phyloP scores from a whole-genome alignment of 2,329 filamentous ascomycete species.

The Diaporthe vexans region DNA sequence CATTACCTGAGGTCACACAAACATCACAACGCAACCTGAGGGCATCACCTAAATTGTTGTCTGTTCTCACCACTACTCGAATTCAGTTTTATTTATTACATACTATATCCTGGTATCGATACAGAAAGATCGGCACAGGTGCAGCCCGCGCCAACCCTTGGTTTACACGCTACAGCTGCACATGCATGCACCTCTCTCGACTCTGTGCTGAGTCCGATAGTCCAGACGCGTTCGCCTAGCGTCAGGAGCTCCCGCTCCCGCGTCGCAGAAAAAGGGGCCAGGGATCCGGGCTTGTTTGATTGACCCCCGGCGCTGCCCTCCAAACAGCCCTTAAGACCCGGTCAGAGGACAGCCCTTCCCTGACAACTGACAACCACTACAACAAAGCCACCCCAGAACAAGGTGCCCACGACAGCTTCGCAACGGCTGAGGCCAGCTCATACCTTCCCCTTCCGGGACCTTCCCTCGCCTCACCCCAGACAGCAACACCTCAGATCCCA shows the following conservation, averaged over 20 bases:
- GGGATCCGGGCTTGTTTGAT: slow-evolving; percentile 29
- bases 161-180: slow-evolving; percentile 29
- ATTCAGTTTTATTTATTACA: neutral
- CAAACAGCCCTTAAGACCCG: slow-evolving; percentile 17
- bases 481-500: neutral
- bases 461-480: neutral
- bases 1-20: no score
- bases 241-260: slow-evolving; percentile 38
- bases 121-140: slow-evolving; percentile 16
- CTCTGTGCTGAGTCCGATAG: slow-evolving; percentile 5
- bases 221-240: slow-evolving; percentile 29
- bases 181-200: slow-evolving; percentile 35
- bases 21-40: neutral
- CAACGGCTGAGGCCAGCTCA: slow-evolving; percentile 31
- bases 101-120: neutral
- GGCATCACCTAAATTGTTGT: neutral
- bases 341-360: slow-evolving; percentile 3
- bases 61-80: neutral
- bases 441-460: neutral
- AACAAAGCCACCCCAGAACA: neutral
- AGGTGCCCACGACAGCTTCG: slow-evolving; percentile 14
- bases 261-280: slow-evolving; percentile 33
- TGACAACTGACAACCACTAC: no score
- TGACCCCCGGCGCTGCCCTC: slow-evolving; percentile 12
- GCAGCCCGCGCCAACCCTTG: slow-evolving; percentile 25